These are phyloP conservation scores for Podospora fimiseda DNA, from an alignment of 495 filamentous ascomycete species.

Conservation along the genomic window DNA sequence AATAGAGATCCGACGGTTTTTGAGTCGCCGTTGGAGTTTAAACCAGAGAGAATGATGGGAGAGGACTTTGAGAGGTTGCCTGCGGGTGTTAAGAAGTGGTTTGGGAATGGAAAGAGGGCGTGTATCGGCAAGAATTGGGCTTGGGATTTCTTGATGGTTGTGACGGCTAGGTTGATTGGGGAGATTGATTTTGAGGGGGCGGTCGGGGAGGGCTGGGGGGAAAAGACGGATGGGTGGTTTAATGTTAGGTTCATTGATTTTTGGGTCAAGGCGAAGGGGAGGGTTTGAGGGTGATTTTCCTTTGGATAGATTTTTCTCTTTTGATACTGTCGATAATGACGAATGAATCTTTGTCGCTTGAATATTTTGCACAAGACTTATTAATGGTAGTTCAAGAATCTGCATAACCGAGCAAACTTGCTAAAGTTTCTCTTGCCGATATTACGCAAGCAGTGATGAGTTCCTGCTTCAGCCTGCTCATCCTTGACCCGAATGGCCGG, in stretches of 20 bases:
- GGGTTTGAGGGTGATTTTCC: slow-evolving; percentile 9
- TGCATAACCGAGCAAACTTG: too few species aligned
- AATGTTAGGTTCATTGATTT: slow-evolving; percentile 38
- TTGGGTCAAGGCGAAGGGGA: slow-evolving; percentile 33
- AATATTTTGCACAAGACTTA: too few species aligned
- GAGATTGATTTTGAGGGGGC: slow-evolving; percentile 56
- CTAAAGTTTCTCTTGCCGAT: too few species aligned
- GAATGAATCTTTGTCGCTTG: background rate
- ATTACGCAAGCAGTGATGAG: too few species aligned
- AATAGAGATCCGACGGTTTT: slow-evolving; percentile 66
- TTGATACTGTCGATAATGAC: background rate
- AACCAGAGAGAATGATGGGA: slow-evolving; percentile 61
- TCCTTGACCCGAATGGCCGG: background rate
- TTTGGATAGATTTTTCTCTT: background rate
- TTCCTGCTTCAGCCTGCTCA: background rate
- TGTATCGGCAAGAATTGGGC: slow-evolving; percentile 67
- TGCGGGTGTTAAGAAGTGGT: slow-evolving; percentile 58
- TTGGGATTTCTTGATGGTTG: slow-evolving; percentile 54
- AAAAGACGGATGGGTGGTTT: slow-evolving; percentile 47
- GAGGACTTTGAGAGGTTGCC: slow-evolving; percentile 53
- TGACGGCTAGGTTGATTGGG: slow-evolving; percentile 51
- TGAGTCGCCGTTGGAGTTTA: slow-evolving; percentile 55
- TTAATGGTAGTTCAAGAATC: too few species aligned
- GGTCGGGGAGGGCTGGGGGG: slow-evolving; percentile 45
- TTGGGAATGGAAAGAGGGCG: slow-evolving; percentile 61